A percentile compares a stretch with the other conserved stretches of the same genome.
Conservation (phyloP, 2,329 filamentous ascomycete species). For the Diaporthe australafricana region DNA sequence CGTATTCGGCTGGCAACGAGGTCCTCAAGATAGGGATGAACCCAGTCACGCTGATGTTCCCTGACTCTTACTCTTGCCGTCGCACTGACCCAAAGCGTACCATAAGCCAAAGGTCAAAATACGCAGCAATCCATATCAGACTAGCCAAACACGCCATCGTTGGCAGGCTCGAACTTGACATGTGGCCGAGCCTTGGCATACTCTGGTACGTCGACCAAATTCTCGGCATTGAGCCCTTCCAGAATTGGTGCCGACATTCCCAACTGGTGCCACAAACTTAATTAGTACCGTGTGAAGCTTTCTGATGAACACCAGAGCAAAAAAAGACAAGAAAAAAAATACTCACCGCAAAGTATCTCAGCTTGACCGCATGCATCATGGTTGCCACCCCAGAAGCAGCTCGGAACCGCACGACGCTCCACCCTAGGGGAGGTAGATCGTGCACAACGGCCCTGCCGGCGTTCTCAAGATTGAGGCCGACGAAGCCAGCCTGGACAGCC, state of each 20-base stretch:
- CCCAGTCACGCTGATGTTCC: background rate
- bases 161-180: slow-evolving; percentile 37
- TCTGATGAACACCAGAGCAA: too few species aligned
- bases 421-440: slow-evolving; percentile 38
- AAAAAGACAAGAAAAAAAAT: too few species aligned
- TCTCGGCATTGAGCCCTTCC: slow-evolving; percentile 16
- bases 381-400: slow-evolving; percentile 32
- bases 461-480: slow-evolving; percentile 29
- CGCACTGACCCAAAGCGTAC: background rate
- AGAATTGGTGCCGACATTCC: slow-evolving; percentile 30
- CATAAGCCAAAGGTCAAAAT: background rate
- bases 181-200: slow-evolving; percentile 34
- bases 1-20: background rate
- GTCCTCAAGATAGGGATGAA: background rate
- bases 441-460: slow-evolving; percentile 35
- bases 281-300: background rate
- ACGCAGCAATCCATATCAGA: background rate
- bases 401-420: slow-evolving; percentile 37
- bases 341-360: slow-evolving; percentile 38
- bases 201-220: slow-evolving; percentile 24
- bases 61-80: background rate
- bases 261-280: background rate
- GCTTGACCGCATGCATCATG: slow-evolving; percentile 38
- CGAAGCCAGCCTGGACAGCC: background rate
- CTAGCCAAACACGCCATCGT: slow-evolving; percentile 37